Base-by-base conservation (phyloP, 129 eudicot species). In the Mikania micrantha region DNA sequence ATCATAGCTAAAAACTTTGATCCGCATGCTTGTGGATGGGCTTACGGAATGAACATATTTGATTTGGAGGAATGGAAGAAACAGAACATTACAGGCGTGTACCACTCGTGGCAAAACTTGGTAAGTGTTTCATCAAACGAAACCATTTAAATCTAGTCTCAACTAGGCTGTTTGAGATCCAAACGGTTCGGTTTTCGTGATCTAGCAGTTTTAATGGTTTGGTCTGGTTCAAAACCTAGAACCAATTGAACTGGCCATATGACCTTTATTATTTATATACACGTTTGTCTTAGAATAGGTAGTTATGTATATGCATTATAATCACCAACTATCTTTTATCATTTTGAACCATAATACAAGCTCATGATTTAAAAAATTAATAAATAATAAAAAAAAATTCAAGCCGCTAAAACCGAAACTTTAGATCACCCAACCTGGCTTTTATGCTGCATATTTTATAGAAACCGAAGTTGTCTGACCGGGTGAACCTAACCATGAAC, bases 21-120 rank as follows among this genome's bases (percentile, higher is more conserved):
- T 54, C 98, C 96, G 1, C 96, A 76, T n/a, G 96, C 98, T 58
- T 93, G 98, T 79, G 98, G 98, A 49, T 93, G 98, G 98, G 98
- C 98, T 1, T 93, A 80, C 74, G 98, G 98, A 56, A 93, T 93
- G 98, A 93, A 93, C 60, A 60, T 93, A 53, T 80, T 93, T 68
- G 95, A 93, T 79, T 78, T 93, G 77, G 72, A 80, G 47, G 84
- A 93, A 78, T 93, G 98, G 98, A 89, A 78, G 80, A 84, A 80
- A 77, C 95, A 93, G 75, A 88, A 89, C 77, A 88, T 93, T 69
- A 93, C 98, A 2, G 88, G 81, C 16, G 92, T 93, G 31, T 93
- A 93, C 82, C 98, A 93, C 74, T 76, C 80, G 20, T 93, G 96
- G 96, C 98, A 93, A 81, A 81, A 84, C 70, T 72, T 84, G 95